Percentiles rank a stretch among this genome's conserved stretches.
phyloP scores from a whole-genome alignment of 495 filamentous ascomycete genomes.

The Podospora conica region DNA sequence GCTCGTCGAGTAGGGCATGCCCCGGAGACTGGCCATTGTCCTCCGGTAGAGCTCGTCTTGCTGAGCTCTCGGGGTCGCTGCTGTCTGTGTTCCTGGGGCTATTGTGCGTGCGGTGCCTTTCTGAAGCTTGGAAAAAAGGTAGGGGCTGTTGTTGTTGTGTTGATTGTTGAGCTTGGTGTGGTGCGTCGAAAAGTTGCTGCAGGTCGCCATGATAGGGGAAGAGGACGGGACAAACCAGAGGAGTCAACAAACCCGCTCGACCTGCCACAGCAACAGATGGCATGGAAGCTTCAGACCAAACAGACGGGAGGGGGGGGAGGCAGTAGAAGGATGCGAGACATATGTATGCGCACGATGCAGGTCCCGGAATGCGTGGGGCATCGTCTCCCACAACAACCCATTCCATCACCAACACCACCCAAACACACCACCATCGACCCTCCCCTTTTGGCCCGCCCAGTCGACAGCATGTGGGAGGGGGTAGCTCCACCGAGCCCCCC shows the following conservation, averaged over 20 bases:
- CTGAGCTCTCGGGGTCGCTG: background rate
- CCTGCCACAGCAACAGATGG: conserved; percentile 25
- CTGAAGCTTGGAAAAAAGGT: background rate
- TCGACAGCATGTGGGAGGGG: background rate
- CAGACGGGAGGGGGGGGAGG: conserved; percentile 3
- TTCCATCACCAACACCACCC: conserved; percentile 16
- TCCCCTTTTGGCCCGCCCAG: background rate
- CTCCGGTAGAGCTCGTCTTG: background rate
- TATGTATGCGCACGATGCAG: conserved; percentile 21
- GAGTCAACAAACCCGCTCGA: conserved; percentile 23
- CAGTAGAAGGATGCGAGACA: conserved; percentile 22
- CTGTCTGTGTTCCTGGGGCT: background rate
- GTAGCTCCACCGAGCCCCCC: background rate
- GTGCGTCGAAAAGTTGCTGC: conserved; percentile 14
- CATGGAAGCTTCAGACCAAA: conserved; percentile 10
- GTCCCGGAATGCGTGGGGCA: conserved; percentile 17
- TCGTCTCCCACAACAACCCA: conserved; percentile 14
- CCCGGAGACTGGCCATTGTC: conserved; percentile 24
- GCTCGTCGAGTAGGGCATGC: conserved; percentile 20
- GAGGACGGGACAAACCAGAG: background rate
- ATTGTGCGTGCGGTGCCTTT: background rate
- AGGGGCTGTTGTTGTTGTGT: background rate
- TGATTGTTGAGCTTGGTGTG: conserved; percentile 4
- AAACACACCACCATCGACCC: background rate
- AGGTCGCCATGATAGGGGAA: conserved; percentile 5